Percentiles rank a stretch among this genome's conserved stretches.
These are phyloP conservation scores for Colletotrichum endophyticum DNA, from an alignment of 2,329 filamentous ascomycete genomes.

Conservation along the genomic window DNA sequence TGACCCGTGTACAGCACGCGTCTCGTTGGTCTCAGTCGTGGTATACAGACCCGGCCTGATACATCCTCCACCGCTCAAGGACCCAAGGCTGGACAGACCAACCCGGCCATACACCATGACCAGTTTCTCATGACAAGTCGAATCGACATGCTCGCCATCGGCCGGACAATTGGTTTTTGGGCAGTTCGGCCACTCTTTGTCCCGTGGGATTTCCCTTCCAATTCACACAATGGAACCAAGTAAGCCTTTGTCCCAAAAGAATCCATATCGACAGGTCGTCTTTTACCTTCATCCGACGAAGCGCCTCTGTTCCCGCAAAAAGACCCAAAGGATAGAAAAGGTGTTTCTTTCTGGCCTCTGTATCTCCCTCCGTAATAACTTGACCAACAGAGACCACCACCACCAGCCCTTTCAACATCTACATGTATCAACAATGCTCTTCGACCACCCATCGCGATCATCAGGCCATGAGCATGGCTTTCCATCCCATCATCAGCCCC, in stretches of 20 bases:
- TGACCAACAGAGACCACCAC: neutral
- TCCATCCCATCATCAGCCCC: neutral
- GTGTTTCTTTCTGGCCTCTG: neutral
- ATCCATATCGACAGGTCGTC: rapidly evolving
- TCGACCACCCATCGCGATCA: neutral
- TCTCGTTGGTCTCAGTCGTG: neutral
- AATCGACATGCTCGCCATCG: neutral
- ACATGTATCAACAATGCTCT: neutral
- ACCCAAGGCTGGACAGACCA: neutral
- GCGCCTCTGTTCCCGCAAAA: neutral
- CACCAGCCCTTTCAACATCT: neutral
- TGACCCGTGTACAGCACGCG: neutral
- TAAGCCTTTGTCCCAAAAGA: neutral
- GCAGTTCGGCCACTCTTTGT: neutral
- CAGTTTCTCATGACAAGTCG: neutral
- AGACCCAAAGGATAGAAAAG: neutral
- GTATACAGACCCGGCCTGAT: neutral
- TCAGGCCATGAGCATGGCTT: neutral
- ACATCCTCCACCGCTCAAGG: neutral
- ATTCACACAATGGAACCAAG: neutral
- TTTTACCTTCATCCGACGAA: neutral
- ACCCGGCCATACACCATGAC: neutral
- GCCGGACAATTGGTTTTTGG: neutral
- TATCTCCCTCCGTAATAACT: neutral
- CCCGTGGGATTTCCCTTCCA: neutral